These are phyloP conservation scores for Escovopsis sp. DNA, from an alignment of 2,329 filamentous ascomycete genomes.

Conservation along the genomic window DNA sequence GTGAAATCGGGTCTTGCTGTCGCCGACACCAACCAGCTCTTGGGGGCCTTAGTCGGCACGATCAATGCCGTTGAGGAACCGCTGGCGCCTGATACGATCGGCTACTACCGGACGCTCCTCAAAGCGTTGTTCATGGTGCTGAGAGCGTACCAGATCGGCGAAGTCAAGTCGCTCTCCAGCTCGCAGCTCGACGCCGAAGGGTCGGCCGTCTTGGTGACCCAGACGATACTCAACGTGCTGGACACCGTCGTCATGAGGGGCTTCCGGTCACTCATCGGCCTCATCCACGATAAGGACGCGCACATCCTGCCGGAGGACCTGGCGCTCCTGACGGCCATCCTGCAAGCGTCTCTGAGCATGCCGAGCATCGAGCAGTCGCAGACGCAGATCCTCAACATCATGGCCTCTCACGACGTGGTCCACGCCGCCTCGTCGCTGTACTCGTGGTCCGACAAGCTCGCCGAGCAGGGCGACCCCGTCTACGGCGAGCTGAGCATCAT, in stretches of 20 bases:
- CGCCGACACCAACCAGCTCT: slow-evolving; percentile 35
- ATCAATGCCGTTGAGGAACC: slow-evolving; percentile 39
- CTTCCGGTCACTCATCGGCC: slow-evolving; percentile 64
- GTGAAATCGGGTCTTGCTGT: slow-evolving; percentile 39
- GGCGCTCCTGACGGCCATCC: slow-evolving; percentile 69
- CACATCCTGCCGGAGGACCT: slow-evolving; percentile 59
- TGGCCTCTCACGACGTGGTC: slow-evolving; percentile 56
- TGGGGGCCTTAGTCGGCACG: slow-evolving; percentile 34
- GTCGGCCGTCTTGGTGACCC: slow-evolving; percentile 30
- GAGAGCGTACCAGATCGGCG: slow-evolving; percentile 39
- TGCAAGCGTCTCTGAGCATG: slow-evolving; percentile 70
- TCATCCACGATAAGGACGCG: slow-evolving; percentile 62
- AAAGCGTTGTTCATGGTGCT: slow-evolving; percentile 75
- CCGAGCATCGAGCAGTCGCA: slow-evolving; percentile 60
- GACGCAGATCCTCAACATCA: slow-evolving; percentile 53
- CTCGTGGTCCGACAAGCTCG: slow-evolving; percentile 81
- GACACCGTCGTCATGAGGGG: slow-evolving; percentile 66
- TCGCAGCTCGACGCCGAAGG: slow-evolving; percentile 19
- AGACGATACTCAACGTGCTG: slow-evolving; percentile 63
- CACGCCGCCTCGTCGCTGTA: slow-evolving; percentile 77
- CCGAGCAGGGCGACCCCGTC: slow-evolving; percentile 64
- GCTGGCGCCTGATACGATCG: slow-evolving; percentile 34
- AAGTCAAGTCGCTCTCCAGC: slow-evolving; percentile 15
- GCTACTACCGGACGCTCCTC: slow-evolving; percentile 71
- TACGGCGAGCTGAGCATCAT: slow-evolving; percentile 86